phyloP scores from a whole-genome alignment of 1,284 basidiomycete species.

The Chiua sp. region DNA sequence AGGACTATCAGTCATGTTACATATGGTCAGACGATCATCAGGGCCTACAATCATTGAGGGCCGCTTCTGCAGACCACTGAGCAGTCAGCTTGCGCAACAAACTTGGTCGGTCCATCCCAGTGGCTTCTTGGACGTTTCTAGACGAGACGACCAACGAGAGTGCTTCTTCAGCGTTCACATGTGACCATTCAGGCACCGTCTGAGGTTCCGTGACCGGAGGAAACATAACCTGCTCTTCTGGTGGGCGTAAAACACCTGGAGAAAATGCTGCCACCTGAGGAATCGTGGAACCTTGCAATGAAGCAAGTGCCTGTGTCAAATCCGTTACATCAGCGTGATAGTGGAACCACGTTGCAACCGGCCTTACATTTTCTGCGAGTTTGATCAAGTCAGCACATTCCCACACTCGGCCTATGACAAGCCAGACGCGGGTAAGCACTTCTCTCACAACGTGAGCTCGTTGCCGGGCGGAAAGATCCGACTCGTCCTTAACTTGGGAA shows the following conservation, averaged over 20 bases:
- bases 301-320: slow-evolving; percentile 43
- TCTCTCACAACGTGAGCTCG: slow-evolving; percentile 68
- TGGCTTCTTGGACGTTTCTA: slow-evolving; percentile 62
- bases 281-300: slow-evolving; percentile 29
- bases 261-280: slow-evolving; percentile 38
- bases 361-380: slow-evolving; percentile 60
- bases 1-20: slow-evolving; percentile 2
- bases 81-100: slow-evolving; percentile 58
- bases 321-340: slow-evolving; percentile 14
- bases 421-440: slow-evolving; percentile 69
- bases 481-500: slow-evolving; percentile 47
- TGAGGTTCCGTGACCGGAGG: slow-evolving; percentile 26
- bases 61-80: slow-evolving; percentile 78
- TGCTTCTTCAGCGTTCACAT: slow-evolving; percentile 61
- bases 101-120: slow-evolving; percentile 62
- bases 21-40: slow-evolving; percentile 6
- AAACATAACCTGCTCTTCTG: slow-evolving; percentile 35
- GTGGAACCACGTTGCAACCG: slow-evolving; percentile 21
- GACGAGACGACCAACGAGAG: slow-evolving; percentile 58
- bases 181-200: slow-evolving; percentile 26
- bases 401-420: slow-evolving; percentile 76
- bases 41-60: slow-evolving; percentile 75
- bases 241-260: slow-evolving; percentile 36
- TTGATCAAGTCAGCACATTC: slow-evolving; percentile 58
- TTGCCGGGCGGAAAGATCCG: slow-evolving; percentile 46